Evolutionary conservation across 306 rosid genomes (phyloP).

Genomic region (Lathyrus tuberosus): DNA sequence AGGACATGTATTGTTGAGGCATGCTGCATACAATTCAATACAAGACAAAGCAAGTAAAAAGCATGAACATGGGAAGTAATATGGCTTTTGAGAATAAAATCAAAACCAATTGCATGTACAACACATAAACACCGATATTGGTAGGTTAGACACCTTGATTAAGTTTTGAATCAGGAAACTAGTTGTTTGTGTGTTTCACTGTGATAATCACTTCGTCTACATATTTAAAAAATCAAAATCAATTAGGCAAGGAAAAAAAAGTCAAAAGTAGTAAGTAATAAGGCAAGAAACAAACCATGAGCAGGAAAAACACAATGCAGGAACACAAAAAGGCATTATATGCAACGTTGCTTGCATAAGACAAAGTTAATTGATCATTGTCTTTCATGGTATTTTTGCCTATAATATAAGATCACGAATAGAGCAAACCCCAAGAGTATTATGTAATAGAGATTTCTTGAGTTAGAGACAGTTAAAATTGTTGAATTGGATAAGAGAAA

Average conservation of each 20-base stretch:
- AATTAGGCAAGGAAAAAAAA: not conserved
- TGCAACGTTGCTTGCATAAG: not conserved
- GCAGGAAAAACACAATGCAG: conserved; percentile 8
- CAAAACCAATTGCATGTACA: not conserved
- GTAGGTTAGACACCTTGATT: too few relatives aligned
- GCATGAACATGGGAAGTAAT: conserved; percentile 22
- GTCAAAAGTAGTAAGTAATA: conserved; percentile 9
- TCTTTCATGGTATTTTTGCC: not conserved
- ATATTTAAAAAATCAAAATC: too few relatives aligned
- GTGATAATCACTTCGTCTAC: too few relatives aligned
- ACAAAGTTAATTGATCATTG: conserved; percentile 7
- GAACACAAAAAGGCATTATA: conserved; percentile 14
- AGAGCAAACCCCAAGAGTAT: not conserved
- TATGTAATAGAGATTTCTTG: not conserved
- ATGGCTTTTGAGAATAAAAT: not conserved
- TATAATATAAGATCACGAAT: not conserved
- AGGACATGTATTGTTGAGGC: conserved; percentile 10
- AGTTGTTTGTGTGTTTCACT: too few relatives aligned
- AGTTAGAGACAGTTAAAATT: not conserved
- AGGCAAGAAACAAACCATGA: conserved; percentile 29
- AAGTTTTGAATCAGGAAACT: too few relatives aligned
- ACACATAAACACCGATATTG: too few relatives aligned
- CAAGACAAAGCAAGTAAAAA: conserved; percentile 17
- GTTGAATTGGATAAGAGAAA: not conserved
- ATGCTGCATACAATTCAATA: conserved; percentile 21